Evolutionary conservation across 225 moss, liverwort and hornwort species (phyloP), one percentile per base, ranked within the genome.

Genomic region (Marchantia paleacea): DNA sequence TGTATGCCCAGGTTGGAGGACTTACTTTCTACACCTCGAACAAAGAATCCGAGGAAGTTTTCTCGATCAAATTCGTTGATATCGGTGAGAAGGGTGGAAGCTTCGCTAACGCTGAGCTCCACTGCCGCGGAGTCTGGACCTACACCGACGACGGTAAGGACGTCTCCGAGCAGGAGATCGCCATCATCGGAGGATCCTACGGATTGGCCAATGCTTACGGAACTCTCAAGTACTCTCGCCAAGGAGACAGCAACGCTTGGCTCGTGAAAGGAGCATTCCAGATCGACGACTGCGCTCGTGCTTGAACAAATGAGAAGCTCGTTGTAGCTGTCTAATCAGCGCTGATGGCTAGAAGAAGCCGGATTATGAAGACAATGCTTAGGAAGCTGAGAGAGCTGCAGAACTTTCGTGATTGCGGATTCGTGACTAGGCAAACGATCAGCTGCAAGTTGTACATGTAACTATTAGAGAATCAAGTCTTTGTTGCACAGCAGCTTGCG

Each of bases 161-260:
- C 68, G 3, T 1, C 22, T 12, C 18, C 68, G 22, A 69, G 20
- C 72, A 73, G 72, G 72, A 73, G 72, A 0, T 73, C 26, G 72
- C 72, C 72, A 73, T 73, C 72, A 10, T 73, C 24, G 72, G 72
- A 14, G 72, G 72, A 10, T 73, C 72, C 12, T 15, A 52, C 15
- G 72, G 72, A 52, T 24, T 73, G 9, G 51, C 48, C 8, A 28
- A 28, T 20, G 72, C 72, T 3, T 73, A 73, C 26, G 72, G 72
- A 39, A 20, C 30, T 4, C 24, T 52, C 2, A 47, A 14, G 10
- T 73, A 73, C 72, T 1, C 72, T 24, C 19, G 48, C 22, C 1
- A 3, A 3, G 51, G 20, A 1, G 15, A 73, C 15, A 28, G 66
- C 22, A 19, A 69, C 22, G 72, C 24, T 12, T 73, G 48, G 39